phyloP scores from a whole-genome alignment of 2,329 filamentous ascomycete genomes.

The Hypoxylon sp. region DNA sequence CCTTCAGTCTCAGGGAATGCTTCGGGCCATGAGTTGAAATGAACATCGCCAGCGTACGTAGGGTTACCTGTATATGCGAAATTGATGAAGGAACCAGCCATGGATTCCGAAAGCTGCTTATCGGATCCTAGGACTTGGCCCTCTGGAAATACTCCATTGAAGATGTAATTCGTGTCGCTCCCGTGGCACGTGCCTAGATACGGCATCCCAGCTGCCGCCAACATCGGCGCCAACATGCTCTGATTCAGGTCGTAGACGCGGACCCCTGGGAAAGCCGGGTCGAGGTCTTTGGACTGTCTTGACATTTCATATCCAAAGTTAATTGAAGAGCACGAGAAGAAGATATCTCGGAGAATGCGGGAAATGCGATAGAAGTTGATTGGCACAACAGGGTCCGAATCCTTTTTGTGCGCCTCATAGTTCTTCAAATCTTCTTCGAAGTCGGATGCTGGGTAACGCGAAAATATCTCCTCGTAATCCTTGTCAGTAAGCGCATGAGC shows the following conservation, averaged over 20 bases:
- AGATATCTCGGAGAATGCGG: conserved; percentile 41
- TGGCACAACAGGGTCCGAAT: conserved; percentile 37
- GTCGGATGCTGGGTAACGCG: conserved; percentile 46
- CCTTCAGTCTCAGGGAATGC: neutral
- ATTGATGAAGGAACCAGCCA: conserved; percentile 1
- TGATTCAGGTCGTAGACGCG: conserved; percentile 50
- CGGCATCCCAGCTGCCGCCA: conserved; percentile 45
- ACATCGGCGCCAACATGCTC: conserved; percentile 48
- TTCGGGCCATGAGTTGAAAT: conserved; percentile 9
- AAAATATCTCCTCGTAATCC: conserved; percentile 47
- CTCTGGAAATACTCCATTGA: conserved; percentile 44
- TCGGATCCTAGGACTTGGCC: conserved; percentile 32
- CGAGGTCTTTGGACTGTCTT: conserved; percentile 29
- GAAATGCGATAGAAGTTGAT: conserved; percentile 41
- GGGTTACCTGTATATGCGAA: conserved; percentile 13
- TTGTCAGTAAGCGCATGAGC: conserved; percentile 44
- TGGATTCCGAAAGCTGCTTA: neutral
- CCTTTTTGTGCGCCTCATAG: conserved; percentile 41
- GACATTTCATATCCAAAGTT: conserved; percentile 42
- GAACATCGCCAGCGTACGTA: neutral
- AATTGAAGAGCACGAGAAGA: conserved; percentile 45
- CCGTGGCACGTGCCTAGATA: conserved; percentile 46
- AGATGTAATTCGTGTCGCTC: conserved; percentile 49
- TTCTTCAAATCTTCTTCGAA: conserved; percentile 43
- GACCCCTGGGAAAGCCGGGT: conserved; percentile 38